A percentile compares a stretch with the other conserved stretches of the same genome.
phyloP scores from a whole-genome alignment of 768 basidiomycete genomes.

The Suillus subluteus region DNA sequence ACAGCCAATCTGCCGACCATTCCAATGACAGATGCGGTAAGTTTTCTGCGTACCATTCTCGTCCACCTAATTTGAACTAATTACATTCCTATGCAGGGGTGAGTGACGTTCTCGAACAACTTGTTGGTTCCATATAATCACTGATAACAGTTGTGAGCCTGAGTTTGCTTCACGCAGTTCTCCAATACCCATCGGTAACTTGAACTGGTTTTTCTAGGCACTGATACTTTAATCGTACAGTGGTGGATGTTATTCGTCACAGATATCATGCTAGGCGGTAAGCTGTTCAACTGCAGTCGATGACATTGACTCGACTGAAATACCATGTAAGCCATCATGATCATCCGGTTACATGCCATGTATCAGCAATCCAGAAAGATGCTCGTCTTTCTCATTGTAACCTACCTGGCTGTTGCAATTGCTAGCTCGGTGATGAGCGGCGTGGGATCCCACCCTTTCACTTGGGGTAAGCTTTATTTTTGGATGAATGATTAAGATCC shows the following conservation, averaged over 20 bases:
- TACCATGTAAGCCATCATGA: not conserved
- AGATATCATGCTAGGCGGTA: not conserved
- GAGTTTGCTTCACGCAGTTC: not conserved
- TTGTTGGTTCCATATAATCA: not conserved
- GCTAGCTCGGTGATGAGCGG: not conserved
- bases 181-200: not conserved
- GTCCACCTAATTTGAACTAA: not conserved
- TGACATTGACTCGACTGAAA: not conserved
- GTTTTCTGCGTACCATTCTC: not conserved
- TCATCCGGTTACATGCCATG: not conserved
- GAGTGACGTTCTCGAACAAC: not conserved
- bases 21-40: not conserved
- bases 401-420: not conserved
- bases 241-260: not conserved
- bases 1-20: not conserved
- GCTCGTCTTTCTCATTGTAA: not conserved
- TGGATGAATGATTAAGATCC: not conserved
- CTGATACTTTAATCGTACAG: not conserved
- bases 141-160: not conserved
- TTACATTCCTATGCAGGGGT: not conserved
- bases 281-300: not conserved
- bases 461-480: not conserved
- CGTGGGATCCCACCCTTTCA: not conserved
- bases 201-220: not conserved
- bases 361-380: not conserved